A percentile compares a stretch with the other conserved stretches of the same genome.
Evolutionary conservation across 345 rosid genomes (phyloP).

Genomic region (Salix suchowensis): DNA sequence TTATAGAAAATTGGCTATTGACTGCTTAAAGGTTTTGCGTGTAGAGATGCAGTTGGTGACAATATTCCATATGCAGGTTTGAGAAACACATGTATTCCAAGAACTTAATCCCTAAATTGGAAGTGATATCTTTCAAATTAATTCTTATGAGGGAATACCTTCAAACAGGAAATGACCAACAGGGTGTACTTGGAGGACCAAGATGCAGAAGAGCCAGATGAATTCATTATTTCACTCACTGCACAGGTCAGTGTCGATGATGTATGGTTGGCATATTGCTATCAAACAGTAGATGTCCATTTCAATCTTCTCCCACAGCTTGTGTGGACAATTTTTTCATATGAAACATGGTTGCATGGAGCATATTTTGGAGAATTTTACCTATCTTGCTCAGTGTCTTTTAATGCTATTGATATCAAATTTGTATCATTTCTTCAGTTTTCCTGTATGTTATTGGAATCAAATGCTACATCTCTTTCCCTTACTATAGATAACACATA

Average conservation of each 20-base stretch:
- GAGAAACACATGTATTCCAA: conserved; percentile 12
- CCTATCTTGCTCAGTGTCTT: neutral
- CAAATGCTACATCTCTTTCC: conserved; percentile 5
- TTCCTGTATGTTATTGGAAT: conserved; percentile 1
- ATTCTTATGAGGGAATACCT: conserved; percentile 11
- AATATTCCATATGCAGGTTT: conserved; percentile 88
- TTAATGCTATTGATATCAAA: neutral
- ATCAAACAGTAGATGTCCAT: neutral
- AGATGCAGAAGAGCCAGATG: conserved; percentile 97
- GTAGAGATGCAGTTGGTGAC: conserved; percentile 98
- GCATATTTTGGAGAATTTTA: neutral
- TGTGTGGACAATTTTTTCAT: neutral
- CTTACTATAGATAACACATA: conserved; percentile 63
- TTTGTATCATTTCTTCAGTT: neutral
- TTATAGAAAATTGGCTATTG: conserved; percentile 89
- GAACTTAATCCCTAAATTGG: neutral
- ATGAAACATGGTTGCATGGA: neutral
- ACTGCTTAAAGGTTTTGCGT: conserved; percentile 94
- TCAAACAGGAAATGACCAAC: conserved; percentile 72
- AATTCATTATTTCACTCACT: conserved; percentile 81
- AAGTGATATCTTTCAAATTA: neutral
- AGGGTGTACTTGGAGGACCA: conserved; percentile 91
- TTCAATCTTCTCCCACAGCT: neutral
- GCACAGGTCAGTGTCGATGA: conserved; percentile 54
- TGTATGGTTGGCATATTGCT: neutral